Percentiles rank a stretch among this genome's conserved stretches.
These are phyloP conservation scores for Discostella pseudostelligera DNA, from an alignment of 108 stramenopile species.

Conservation along the genomic window DNA sequence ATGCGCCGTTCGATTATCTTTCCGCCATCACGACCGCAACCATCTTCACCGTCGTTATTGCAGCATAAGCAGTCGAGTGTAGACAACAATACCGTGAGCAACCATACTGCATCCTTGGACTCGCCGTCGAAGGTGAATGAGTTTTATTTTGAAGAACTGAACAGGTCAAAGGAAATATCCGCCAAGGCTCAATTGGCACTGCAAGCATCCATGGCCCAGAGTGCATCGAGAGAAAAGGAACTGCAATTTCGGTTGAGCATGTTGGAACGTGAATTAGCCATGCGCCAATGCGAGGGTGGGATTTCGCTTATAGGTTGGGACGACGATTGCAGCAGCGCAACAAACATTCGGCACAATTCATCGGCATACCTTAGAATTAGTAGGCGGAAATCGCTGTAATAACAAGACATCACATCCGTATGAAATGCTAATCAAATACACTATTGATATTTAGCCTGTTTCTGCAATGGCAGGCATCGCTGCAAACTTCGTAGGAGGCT, in stretches of 20 bases:
- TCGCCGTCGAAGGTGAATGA: slow-evolving; percentile 2
- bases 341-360: too few relatives aligned
- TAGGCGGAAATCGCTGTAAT: not conserved
- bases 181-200: slow-evolving; percentile 25
- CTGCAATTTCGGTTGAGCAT: slow-evolving; percentile 58
- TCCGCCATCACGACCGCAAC: slow-evolving; percentile 23
- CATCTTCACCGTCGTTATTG: not conserved
- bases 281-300: too few relatives aligned
- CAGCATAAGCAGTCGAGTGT: not conserved
- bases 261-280: slow-evolving; percentile 66
- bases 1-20: slow-evolving; percentile 66
- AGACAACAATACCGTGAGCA: not conserved
- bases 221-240: slow-evolving; percentile 35
- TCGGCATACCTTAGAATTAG: too few relatives aligned
- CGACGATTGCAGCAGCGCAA: too few relatives aligned
- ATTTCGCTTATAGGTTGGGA: too few relatives aligned
- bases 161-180: slow-evolving; percentile 14
- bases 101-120: not conserved
- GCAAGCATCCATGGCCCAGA: slow-evolving; percentile 28
- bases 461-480: too few relatives aligned
- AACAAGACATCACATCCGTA: not conserved
- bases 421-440: too few relatives aligned
- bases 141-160: slow-evolving; percentile 11
- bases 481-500: too few relatives aligned
- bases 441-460: too few relatives aligned